These are phyloP conservation scores for Peronospora destructor DNA, from an alignment of 352 stramenopile genomes.

Conservation along the genomic window DNA sequence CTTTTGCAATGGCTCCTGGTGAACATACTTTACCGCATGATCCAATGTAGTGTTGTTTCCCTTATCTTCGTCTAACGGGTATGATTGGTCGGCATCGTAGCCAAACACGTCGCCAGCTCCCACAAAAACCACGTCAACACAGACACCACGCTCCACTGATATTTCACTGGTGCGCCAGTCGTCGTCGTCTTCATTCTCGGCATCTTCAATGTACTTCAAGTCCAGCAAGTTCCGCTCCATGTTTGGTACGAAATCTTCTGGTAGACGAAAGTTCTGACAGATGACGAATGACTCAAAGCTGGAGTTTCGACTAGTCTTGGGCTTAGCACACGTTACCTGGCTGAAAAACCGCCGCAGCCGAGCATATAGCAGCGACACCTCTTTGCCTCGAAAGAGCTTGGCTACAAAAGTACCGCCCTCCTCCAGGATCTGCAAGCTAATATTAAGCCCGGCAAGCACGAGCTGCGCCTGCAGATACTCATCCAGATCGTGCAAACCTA, in stretches of 20 bases:
- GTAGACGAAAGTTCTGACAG: constrained; percentile 56
- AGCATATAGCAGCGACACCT: constrained; percentile 64
- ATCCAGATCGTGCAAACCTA: constrained; percentile 72
- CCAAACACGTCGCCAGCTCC: constrained; percentile 73
- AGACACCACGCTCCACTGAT: constrained; percentile 37
- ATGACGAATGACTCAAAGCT: constrained; percentile 82
- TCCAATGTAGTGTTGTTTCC: not conserved
- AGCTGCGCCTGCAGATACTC: constrained; percentile 80
- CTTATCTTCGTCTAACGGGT: constrained; percentile 50
- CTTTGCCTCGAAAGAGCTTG: constrained; percentile 82
- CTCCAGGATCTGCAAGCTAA: constrained; percentile 71
- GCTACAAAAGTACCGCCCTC: constrained; percentile 70
- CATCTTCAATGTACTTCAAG: constrained; percentile 50
- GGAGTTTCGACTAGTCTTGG: constrained; percentile 78
- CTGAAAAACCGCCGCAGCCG: constrained; percentile 59
- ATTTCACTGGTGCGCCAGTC: constrained; percentile 30
- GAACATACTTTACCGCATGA: constrained; percentile 36
- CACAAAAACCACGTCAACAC: constrained; percentile 57
- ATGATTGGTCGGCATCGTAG: constrained; percentile 79
- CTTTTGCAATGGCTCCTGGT: constrained; percentile 75
- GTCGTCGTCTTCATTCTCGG: constrained; percentile 25
- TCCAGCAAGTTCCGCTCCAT: constrained; percentile 74
- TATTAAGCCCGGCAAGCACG: constrained; percentile 72
- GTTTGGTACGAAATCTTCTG: constrained; percentile 39
- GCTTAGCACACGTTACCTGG: constrained; percentile 74